A percentile compares a stretch with the other conserved stretches of the same genome.
Conservation (phyloP, 176 grass and related monocot genomes). For the Zoysia pacifica region DNA sequence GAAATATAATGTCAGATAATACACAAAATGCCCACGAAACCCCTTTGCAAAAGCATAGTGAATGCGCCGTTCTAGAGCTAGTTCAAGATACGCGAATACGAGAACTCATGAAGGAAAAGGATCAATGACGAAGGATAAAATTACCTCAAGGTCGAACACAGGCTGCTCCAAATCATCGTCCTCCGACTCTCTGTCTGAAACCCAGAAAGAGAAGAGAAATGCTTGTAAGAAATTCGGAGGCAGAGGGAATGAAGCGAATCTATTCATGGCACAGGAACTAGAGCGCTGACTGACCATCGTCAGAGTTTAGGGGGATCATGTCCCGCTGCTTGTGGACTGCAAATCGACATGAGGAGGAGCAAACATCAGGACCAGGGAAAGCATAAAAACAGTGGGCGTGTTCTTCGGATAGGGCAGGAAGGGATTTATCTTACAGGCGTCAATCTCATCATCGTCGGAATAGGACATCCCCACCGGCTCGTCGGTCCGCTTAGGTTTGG, state of each 20-base stretch:
- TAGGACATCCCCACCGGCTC: conserved; percentile 26
- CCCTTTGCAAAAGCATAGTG: background rate
- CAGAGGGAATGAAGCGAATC: background rate
- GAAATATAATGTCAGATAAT: background rate
- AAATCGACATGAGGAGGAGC: conserved; percentile 7
- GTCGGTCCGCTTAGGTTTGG: conserved; percentile 30
- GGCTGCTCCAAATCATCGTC: conserved; percentile 69
- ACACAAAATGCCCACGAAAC: background rate
- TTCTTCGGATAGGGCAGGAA: background rate
- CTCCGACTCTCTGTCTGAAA: conserved; percentile 49
- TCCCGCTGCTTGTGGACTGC: conserved; percentile 89
- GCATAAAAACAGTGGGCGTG: background rate
- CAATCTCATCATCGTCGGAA: conserved; percentile 76
- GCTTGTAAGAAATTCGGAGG: background rate
- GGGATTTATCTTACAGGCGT: conserved; percentile 54
- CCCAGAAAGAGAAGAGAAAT: conserved; percentile 4
- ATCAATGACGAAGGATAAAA: background rate
- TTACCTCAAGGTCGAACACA: conserved; percentile 70
- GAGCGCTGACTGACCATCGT: conserved; percentile 51
- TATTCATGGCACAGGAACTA: background rate
- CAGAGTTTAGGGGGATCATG: conserved; percentile 61
- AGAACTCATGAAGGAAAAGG: background rate
- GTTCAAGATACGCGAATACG: background rate
- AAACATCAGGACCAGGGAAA: background rate
- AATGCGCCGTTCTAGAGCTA: background rate